phyloP scores from a whole-genome alignment of 78 protist genomes.

The Polysphondylium violaceum region DNA sequence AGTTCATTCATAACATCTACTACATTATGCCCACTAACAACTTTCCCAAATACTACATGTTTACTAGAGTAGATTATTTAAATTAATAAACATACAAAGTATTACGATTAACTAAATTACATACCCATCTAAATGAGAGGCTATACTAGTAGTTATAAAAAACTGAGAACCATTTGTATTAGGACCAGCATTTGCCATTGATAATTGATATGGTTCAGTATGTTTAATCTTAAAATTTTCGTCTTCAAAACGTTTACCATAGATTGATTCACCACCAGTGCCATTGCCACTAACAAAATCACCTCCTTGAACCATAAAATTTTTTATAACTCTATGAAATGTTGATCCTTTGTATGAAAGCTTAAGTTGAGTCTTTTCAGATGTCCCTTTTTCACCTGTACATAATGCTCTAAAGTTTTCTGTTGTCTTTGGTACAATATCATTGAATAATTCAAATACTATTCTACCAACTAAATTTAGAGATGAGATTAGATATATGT shows the following conservation, averaged over 20 bases:
- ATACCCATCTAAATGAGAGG: constrained; percentile 96
- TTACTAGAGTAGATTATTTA: constrained; percentile 47
- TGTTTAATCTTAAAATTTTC: constrained; percentile 93
- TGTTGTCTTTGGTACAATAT: constrained; percentile 86
- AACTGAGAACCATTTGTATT: constrained; percentile 91
- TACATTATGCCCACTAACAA: constrained; percentile 70
- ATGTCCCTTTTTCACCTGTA: constrained; percentile 90
- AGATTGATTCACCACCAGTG: constrained; percentile 98
- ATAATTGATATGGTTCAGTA: constrained; percentile 87
- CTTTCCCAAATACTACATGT: constrained; percentile 97
- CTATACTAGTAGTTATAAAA: constrained; percentile 91
- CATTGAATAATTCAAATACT: constrained; percentile 82
- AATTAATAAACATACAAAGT: neutral
- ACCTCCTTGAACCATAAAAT: constrained; percentile 92
- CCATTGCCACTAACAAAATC: constrained; percentile 96
- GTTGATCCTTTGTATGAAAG: constrained; percentile 87
- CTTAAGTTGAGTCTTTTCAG: constrained; percentile 71
- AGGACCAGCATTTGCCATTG: constrained; percentile 97
- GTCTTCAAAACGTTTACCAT: constrained; percentile 91
- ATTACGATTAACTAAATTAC: neutral
- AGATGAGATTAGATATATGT: neutral
- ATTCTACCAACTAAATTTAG: constrained; percentile 79
- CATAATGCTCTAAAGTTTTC: constrained; percentile 90
- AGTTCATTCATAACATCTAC: constrained; percentile 64
- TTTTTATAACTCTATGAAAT: constrained; percentile 95